A percentile compares a stretch with the other conserved stretches of the same genome.
phyloP scores from a whole-genome alignment of 2,329 filamentous ascomycete species.

The Botrytis tulipae region DNA sequence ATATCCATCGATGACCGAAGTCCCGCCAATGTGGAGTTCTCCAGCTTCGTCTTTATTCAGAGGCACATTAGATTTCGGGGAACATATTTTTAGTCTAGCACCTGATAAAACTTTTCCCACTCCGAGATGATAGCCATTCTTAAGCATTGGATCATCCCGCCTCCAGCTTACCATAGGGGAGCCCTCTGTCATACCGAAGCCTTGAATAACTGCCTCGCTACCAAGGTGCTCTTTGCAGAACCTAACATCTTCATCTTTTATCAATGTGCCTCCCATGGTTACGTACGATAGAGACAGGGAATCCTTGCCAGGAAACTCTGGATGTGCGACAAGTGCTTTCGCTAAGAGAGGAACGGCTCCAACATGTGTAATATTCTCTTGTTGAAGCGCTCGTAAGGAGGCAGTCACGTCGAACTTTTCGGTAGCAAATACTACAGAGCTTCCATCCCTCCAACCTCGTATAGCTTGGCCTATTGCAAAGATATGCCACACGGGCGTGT shows the following conservation, averaged over 20 bases:
- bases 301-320: background rate
- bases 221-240: conserved; percentile 18
- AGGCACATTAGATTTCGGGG: background rate
- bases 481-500: conserved; percentile 21
- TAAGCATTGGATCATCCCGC: conserved; percentile 13
- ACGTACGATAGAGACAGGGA: conserved; percentile 12
- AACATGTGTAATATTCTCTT: background rate
- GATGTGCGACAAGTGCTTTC: background rate
- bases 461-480: conserved; percentile 18
- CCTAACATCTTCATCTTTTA: conserved; percentile 19
- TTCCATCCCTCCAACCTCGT: conserved; percentile 20
- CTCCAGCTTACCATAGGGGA: conserved; percentile 17
- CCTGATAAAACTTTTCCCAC: conserved; percentile 23
- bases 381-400: background rate
- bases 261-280: conserved; percentile 20
- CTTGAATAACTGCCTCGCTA: conserved; percentile 10
- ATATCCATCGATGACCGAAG: conserved; percentile 67
- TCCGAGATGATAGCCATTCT: conserved; percentile 12
- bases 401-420: conserved; percentile 60
- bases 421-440: conserved; percentile 61
- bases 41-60: conserved; percentile 52
- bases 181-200: conserved; percentile 22
- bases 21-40: conserved; percentile 76
- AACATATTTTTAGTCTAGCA: conserved; percentile 37
- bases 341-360: background rate